Evolutionary conservation across 2,329 filamentous ascomycete species (phyloP).

Genomic region (Arthrobotrys iridis): DNA sequence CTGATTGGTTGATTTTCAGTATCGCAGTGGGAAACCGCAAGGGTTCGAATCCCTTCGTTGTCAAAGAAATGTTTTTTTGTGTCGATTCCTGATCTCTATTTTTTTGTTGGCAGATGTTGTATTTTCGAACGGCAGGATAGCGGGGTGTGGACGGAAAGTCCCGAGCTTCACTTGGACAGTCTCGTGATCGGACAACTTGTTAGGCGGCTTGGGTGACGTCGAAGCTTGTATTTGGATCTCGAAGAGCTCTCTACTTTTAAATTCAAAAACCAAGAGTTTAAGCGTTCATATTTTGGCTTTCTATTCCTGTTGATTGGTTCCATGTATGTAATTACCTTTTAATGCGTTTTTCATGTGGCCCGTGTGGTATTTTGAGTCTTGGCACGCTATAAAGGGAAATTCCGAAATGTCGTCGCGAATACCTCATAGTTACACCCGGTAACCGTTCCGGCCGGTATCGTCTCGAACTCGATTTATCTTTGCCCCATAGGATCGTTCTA

Average conservation of each 20-base stretch:
- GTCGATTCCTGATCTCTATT: conserved; percentile 12
- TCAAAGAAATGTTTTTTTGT: conserved; percentile 35
- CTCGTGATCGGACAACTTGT: too few species aligned
- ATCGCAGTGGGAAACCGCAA: conserved; percentile 57
- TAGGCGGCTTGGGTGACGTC: too few species aligned
- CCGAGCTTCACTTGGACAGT: too few species aligned
- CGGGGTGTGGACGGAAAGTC: too few species aligned
- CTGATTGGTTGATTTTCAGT: conserved; percentile 54
- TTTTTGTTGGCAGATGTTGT: background rate
- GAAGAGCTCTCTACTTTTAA: too few species aligned
- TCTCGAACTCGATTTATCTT: too few species aligned
- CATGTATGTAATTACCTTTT: too few species aligned
- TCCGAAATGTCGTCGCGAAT: background rate
- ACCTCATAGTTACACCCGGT: background rate
- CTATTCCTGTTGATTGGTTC: too few species aligned
- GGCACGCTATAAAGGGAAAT: conserved; percentile 1
- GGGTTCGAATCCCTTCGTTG: conserved; percentile 56
- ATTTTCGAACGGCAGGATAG: background rate
- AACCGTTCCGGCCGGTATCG: background rate
- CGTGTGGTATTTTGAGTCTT: conserved; percentile 14
- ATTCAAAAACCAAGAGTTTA: too few species aligned
- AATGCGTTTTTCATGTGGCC: too few species aligned
- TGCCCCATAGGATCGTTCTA: background rate
- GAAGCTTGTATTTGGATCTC: too few species aligned
- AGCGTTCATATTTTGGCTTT: too few species aligned